A percentile compares a stretch with the other conserved stretches of the same genome.
These are phyloP conservation scores for Hygrophorus russula DNA, from an alignment of 768 basidiomycete species.

Conservation along the genomic window DNA sequence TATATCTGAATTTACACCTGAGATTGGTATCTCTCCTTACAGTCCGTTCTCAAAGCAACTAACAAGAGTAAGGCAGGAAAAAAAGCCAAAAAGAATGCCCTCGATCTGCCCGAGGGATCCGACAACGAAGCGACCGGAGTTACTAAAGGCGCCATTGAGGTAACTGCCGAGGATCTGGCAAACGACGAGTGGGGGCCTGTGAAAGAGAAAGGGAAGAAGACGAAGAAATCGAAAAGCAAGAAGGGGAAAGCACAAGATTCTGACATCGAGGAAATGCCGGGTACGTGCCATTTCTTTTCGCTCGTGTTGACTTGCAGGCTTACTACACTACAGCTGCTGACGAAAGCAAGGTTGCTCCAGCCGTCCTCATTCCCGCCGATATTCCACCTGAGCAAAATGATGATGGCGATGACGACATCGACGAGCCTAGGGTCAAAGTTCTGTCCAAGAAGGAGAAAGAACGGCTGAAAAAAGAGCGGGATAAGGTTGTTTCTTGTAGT, in stretches of 20 bases:
- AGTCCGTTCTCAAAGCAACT: slow-evolving; percentile 59
- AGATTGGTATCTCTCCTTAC: slow-evolving; percentile 1
- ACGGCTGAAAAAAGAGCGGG: slow-evolving; percentile 90
- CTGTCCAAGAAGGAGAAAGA: slow-evolving; percentile 96
- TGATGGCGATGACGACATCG: slow-evolving; percentile 40
- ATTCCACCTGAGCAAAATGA: slow-evolving; percentile 22
- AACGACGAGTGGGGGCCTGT: slow-evolving; percentile 64
- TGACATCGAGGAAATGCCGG: slow-evolving; percentile 15
- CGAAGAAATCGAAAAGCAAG: slow-evolving; percentile 47
- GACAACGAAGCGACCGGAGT: slow-evolving; percentile 12
- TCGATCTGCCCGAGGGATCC: slow-evolving; percentile 21
- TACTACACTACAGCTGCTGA: neutral
- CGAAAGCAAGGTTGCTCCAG: slow-evolving; percentile 7
- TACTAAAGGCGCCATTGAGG: slow-evolving; percentile 34
- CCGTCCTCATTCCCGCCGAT: slow-evolving; percentile 13
- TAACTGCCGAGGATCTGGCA: slow-evolving; percentile 61
- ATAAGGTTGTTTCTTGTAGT: slow-evolving; percentile 50
- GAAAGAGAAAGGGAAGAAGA: slow-evolving; percentile 54
- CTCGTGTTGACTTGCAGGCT: neutral
- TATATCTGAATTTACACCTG: slow-evolving; percentile 6
- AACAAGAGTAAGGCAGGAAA: slow-evolving; percentile 42
- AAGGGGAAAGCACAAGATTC: slow-evolving; percentile 30
- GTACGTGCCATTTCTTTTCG: neutral
- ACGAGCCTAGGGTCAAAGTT: slow-evolving; percentile 51
- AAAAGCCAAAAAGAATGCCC: slow-evolving; percentile 44